Conservation (phyloP, 371 early-diverging fungal genomes). For the Chytridium lagenaria region DNA sequence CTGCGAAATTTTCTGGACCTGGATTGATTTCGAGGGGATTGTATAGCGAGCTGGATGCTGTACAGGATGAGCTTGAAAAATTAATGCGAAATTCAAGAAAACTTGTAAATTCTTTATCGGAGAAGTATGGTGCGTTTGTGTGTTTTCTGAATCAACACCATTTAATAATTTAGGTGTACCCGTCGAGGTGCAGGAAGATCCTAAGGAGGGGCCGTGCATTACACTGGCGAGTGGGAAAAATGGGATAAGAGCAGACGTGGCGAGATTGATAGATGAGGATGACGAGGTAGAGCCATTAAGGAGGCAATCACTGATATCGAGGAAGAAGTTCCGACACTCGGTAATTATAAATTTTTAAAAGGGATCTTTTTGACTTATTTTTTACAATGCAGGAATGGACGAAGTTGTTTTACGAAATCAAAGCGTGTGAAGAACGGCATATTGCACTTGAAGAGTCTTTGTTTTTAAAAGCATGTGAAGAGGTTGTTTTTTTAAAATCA, state of each 20-base stretch:
- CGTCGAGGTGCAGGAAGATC: constrained; percentile 22
- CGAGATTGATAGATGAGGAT: constrained; percentile 20
- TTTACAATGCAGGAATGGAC: constrained; percentile 41
- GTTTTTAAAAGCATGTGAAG: constrained; percentile 16
- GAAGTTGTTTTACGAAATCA: constrained; percentile 9
- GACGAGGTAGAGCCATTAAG: constrained; percentile 1
- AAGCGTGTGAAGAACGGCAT: constrained; percentile 10
- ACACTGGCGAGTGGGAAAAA: constrained; percentile 4
- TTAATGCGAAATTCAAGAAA: not conserved
- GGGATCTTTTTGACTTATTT: constrained; percentile 9
- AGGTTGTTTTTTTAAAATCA: constrained; percentile 28
- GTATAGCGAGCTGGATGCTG: constrained; percentile 27
- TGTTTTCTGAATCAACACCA: not conserved
- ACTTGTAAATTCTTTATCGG: constrained; percentile 1
- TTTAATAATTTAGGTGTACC: constrained; percentile 5
- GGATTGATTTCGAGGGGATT: constrained; percentile 12
- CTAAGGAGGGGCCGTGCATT: constrained; percentile 30
- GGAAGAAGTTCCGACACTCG: constrained; percentile 26
- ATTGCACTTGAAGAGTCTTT: constrained; percentile 20
- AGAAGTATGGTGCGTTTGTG: constrained; percentile 19
- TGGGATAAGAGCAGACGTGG: not conserved
- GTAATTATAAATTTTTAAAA: too few relatives aligned
- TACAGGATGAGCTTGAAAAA: not conserved
- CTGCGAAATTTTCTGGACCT: constrained; percentile 24
- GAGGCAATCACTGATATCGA: constrained; percentile 14